Evolutionary conservation across 345 rosid genomes (phyloP).

Genomic region (Salix koriyanagi): DNA sequence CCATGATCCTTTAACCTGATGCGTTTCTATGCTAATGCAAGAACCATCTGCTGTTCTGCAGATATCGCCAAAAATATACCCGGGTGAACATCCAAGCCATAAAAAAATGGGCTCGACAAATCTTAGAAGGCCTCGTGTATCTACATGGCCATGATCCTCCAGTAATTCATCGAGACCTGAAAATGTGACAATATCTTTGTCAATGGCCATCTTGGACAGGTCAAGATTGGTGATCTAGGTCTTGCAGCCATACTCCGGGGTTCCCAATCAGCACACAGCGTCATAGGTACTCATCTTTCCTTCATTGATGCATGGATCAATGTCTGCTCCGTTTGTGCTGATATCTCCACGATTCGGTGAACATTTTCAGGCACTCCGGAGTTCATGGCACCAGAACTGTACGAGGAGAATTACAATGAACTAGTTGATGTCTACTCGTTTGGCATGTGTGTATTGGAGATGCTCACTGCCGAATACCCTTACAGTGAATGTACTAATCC

Average conservation of each 20-base stretch:
- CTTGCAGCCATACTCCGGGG: slow-evolving; percentile 28
- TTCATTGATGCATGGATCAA: neutral
- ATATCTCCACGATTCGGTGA: neutral
- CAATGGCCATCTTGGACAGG: slow-evolving; percentile 37
- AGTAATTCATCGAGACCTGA: slow-evolving; percentile 29
- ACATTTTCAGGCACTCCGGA: slow-evolving; percentile 26
- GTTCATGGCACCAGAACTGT: slow-evolving; percentile 35
- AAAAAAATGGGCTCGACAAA: slow-evolving; percentile 30
- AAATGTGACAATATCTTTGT: slow-evolving; percentile 34
- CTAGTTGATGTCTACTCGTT: slow-evolving; percentile 35
- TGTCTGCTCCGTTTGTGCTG: neutral
- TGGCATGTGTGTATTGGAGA: slow-evolving; percentile 35
- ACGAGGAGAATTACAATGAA: slow-evolving; percentile 33
- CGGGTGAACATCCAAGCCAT: slow-evolving; percentile 22
- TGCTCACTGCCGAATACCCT: slow-evolving; percentile 30
- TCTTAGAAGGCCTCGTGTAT: slow-evolving; percentile 27
- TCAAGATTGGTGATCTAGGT: slow-evolving; percentile 36
- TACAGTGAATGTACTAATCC: slow-evolving; percentile 33
- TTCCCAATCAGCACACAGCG: slow-evolving; percentile 28
- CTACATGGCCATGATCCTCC: slow-evolving; percentile 34
- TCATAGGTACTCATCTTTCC: slow-evolving; percentile 18
- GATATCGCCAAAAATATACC: slow-evolving; percentile 22
- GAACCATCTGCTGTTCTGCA: neutral
- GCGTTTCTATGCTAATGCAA: neutral
- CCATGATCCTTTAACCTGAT: neutral